phyloP scores from a whole-genome alignment of 495 filamentous ascomycete species.

The Filosporella fistucella region DNA sequence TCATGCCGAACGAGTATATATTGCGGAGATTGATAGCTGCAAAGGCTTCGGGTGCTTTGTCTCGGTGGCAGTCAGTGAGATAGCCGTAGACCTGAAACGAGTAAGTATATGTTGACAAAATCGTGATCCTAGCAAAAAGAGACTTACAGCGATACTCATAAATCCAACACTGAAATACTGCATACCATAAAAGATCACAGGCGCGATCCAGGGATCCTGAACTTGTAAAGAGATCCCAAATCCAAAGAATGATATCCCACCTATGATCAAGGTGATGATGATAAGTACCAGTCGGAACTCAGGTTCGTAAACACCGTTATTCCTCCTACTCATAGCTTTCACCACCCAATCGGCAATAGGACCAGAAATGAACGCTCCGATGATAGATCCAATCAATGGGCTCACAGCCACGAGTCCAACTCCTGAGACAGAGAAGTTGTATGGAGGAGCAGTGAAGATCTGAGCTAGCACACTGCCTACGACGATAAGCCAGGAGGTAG shows the following conservation, averaged over 20 bases:
- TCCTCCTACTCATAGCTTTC: slow-evolving; percentile 59
- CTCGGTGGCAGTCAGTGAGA: slow-evolving; percentile 4
- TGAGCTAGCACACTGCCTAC: slow-evolving; percentile 81
- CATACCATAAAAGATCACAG: slow-evolving; percentile 6
- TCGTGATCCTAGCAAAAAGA: no score
- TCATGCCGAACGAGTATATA: slow-evolving; percentile 7
- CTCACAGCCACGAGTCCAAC: slow-evolving; percentile 83
- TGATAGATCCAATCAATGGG: slow-evolving; percentile 73
- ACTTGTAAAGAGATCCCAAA: slow-evolving; percentile 32
- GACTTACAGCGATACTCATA: slow-evolving; percentile 1
- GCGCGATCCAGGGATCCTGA: slow-evolving; percentile 2
- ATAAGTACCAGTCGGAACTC: slow-evolving; percentile 82
- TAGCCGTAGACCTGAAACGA: neutral
- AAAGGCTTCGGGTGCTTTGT: slow-evolving; percentile 5
- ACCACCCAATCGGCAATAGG: slow-evolving; percentile 66
- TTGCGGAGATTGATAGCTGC: slow-evolving; percentile 4
- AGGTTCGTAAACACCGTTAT: slow-evolving; percentile 79
- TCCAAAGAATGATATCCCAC: slow-evolving; percentile 53
- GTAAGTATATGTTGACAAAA: no score
- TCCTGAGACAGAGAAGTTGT: slow-evolving; percentile 73
- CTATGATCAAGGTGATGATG: slow-evolving; percentile 69
- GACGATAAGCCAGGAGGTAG: slow-evolving; percentile 91
- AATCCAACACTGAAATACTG: slow-evolving; percentile 3
- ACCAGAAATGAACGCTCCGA: slow-evolving; percentile 73
- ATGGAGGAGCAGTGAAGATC: slow-evolving; percentile 72